Evolutionary conservation across 2,329 filamentous ascomycete species (phyloP).

Genomic region (Clonostachys byssicola): DNA sequence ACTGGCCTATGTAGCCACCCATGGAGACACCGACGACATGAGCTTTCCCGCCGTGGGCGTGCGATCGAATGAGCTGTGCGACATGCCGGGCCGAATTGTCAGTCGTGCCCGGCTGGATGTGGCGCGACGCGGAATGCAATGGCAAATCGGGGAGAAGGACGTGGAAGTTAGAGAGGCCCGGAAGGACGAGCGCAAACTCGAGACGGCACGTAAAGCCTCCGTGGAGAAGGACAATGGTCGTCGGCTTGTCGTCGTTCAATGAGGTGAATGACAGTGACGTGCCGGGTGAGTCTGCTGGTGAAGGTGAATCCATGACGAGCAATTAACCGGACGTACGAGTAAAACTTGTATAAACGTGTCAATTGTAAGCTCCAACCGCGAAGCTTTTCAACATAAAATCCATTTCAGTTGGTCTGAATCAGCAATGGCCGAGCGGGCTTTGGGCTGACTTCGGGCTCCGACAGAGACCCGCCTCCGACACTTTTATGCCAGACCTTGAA

Average conservation of each 20-base stretch:
- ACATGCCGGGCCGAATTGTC: constrained; percentile 21
- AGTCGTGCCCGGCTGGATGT: constrained; percentile 22
- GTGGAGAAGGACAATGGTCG: constrained; percentile 23
- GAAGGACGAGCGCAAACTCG: constrained; percentile 25
- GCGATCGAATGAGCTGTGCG: constrained; percentile 23
- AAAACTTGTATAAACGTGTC: no score
- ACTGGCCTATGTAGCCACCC: constrained; percentile 27
- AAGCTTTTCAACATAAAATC: no score
- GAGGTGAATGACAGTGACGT: constrained; percentile 5
- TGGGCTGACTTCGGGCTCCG: no score
- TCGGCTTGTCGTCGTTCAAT: constrained; percentile 17
- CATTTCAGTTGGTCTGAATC: no score
- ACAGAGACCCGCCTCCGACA: no score
- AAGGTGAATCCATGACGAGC: not conserved
- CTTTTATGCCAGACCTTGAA: no score
- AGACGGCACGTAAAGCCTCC: constrained; percentile 22
- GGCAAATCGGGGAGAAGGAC: constrained; percentile 31
- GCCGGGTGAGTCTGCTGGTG: not conserved
- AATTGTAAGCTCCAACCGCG: no score
- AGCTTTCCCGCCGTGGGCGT: constrained; percentile 26
- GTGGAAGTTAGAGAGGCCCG: constrained; percentile 28
- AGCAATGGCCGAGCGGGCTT: no score
- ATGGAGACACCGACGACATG: constrained; percentile 35
- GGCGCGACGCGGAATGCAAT: constrained; percentile 27
- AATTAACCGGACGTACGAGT: no score